phyloP scores from a whole-genome alignment of 768 basidiomycete species.

The Gymnopilus junonius region DNA sequence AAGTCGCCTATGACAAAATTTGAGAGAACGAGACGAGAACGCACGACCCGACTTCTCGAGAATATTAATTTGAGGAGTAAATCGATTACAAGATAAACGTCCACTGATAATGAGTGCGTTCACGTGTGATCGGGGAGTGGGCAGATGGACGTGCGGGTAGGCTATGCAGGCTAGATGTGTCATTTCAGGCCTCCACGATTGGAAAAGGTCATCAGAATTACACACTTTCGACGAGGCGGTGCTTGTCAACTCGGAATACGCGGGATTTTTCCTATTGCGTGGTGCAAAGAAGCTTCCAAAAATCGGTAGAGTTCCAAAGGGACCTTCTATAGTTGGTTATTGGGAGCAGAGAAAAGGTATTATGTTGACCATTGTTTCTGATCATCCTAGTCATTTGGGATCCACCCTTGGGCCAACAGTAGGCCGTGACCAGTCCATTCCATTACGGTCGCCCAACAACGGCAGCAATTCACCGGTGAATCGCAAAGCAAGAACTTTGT shows the following conservation, averaged over 20 bases:
- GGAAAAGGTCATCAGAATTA: constrained; percentile 18
- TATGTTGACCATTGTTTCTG: constrained; percentile 1
- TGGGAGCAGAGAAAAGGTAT: not conserved
- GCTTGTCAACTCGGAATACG: constrained; percentile 20
- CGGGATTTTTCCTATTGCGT: constrained; percentile 5
- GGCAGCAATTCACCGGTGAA: not conserved
- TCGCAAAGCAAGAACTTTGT: not conserved
- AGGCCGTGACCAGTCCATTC: not conserved
- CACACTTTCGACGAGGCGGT: constrained; percentile 24
- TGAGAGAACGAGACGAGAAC: not conserved
- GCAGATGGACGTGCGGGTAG: not conserved
- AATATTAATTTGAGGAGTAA: not conserved
- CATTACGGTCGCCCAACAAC: not conserved
- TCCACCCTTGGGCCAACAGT: not conserved
- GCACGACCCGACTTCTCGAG: not conserved
- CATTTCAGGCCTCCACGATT: constrained; percentile 12
- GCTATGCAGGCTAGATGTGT: constrained; percentile 13
- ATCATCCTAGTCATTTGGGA: not conserved
- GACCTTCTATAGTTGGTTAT: not conserved
- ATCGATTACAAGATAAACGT: not conserved
- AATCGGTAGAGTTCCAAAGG: not conserved
- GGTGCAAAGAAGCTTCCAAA: not conserved
- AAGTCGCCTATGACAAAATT: not conserved
- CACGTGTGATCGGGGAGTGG: constrained; percentile 5
- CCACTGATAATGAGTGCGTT: not conserved